Evolutionary conservation across 257 asterid genomes (phyloP), one percentile per base, ranked within the genome.

Genomic region (Plantago elongata): DNA sequence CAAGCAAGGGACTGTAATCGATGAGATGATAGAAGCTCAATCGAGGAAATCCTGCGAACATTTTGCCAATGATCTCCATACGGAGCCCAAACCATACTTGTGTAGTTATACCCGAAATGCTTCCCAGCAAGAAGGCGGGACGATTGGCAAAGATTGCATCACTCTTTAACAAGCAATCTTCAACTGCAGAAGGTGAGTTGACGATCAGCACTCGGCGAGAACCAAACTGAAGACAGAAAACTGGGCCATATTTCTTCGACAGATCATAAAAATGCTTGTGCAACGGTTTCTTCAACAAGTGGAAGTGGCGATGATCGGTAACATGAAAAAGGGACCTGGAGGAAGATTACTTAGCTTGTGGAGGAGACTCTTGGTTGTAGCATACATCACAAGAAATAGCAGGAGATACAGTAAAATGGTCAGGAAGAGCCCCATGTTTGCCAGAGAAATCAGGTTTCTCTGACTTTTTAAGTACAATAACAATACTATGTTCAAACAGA

Each of bases 131-230:
- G 59, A 54, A 54, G 59, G n/a, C 42, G 59, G 43, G 59, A 2
- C 59, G 42, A 29, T 54, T 54, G 34, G 59, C 59, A 4, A 54
- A 54, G 59, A 52, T 27, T 8, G 42, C 11, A 15, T 27, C 59
- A 11, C 18, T 54, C 59, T 54, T 54, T 10, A 37, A 54, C 12
- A 54, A 22, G 59, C 59, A 54, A 8, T 54, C 43, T 27, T 54
- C 16, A 3, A 52, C 58, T 11, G 58, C 40, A 11, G 59, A 54
- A 54, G 59, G 58, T 17, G 58, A 52, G 58, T 52, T 52, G 2
- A 52, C 40, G 3, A 52, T 30, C 30, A 52, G 40, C 9, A 22
- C 46, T 73, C 73, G 75, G 67, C 74, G 18, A 69, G 76, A 48
- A 72, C 78, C 82, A 11, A 52, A 13, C 37, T 52, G 58, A 52